Evolutionary conservation across 2,329 filamentous ascomycete species (phyloP).

Genomic region (Curvularia verruculosa): DNA sequence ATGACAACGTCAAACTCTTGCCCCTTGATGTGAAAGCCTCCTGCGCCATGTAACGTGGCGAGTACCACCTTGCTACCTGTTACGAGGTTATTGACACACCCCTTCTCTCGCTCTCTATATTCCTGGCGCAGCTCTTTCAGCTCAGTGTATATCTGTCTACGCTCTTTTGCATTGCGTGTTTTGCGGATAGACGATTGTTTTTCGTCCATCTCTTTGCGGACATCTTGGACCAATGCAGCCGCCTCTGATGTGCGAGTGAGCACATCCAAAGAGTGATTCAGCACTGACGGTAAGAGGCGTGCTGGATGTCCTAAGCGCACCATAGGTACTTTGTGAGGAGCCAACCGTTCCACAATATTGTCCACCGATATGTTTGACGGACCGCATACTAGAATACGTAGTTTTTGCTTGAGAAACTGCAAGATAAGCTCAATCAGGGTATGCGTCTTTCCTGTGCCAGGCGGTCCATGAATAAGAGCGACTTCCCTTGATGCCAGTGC

Average conservation of each 20-base stretch:
- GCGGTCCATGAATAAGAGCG: conserved; percentile 90
- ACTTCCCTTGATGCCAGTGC: conserved; percentile 82
- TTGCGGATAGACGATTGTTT: conserved; percentile 90
- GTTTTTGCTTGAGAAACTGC: conserved; percentile 77
- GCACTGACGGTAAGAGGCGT: conserved; percentile 82
- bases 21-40: conserved; percentile 78
- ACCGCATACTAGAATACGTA: conserved; percentile 87
- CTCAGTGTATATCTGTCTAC: conserved; percentile 81
- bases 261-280: conserved; percentile 89
- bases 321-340: conserved; percentile 83
- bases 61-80: conserved; percentile 83
- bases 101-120: conserved; percentile 81
- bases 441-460: conserved; percentile 96
- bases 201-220: conserved; percentile 88
- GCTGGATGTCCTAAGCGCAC: conserved; percentile 92
- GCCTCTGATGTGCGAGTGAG: conserved; percentile 90
- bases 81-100: conserved; percentile 78
- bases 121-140: conserved; percentile 86
- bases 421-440: conserved; percentile 93
- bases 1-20: conserved; percentile 91
- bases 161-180: conserved; percentile 78
- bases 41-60: conserved; percentile 89
- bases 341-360: conserved; percentile 93
- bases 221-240: conserved; percentile 85
- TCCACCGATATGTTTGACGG: conserved; percentile 97